phyloP scores from a whole-genome alignment of 768 basidiomycete genomes.

The Pulveroboletus sp. region DNA sequence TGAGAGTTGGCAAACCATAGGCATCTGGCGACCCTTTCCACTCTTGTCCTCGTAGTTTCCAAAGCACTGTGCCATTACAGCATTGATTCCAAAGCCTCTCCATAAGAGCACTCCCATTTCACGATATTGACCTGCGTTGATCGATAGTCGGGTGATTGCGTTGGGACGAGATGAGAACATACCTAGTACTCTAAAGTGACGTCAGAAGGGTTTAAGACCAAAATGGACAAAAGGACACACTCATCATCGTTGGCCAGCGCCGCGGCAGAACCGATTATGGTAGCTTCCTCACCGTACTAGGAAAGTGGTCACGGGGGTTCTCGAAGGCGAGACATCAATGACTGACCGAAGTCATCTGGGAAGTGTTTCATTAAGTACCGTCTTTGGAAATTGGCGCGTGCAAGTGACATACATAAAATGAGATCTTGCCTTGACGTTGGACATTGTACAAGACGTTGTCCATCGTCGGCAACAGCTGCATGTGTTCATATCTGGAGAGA shows the following conservation, averaged over 20 bases:
- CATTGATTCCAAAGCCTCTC: constrained; percentile 77
- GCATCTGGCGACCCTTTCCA: constrained; percentile 91
- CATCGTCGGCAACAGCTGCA: constrained; percentile 76
- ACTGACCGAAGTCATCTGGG: constrained; percentile 81
- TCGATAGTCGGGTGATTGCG: neutral
- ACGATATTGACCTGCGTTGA: constrained; percentile 75
- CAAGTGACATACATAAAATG: constrained; percentile 68
- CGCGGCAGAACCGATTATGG: constrained; percentile 86
- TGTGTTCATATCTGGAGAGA: constrained; percentile 62
- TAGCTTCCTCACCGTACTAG: constrained; percentile 89
- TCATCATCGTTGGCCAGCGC: constrained; percentile 82
- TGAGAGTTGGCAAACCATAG: constrained; percentile 56
- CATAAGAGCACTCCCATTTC: constrained; percentile 90
- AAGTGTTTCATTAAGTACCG: constrained; percentile 3
- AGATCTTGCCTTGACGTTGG: constrained; percentile 91
- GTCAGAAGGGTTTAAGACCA: constrained; percentile 7
- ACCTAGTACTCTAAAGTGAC: constrained; percentile 65
- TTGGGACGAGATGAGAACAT: constrained; percentile 9
- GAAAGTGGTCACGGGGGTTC: neutral
- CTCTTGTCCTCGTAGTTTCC: constrained; percentile 78
- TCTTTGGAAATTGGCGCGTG: neutral
- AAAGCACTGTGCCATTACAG: constrained; percentile 91
- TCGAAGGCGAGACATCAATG: neutral
- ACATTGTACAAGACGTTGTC: constrained; percentile 90
- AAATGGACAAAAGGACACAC: constrained; percentile 42